phyloP scores from a whole-genome alignment of 1,284 basidiomycete species.

The Irpex sp. region DNA sequence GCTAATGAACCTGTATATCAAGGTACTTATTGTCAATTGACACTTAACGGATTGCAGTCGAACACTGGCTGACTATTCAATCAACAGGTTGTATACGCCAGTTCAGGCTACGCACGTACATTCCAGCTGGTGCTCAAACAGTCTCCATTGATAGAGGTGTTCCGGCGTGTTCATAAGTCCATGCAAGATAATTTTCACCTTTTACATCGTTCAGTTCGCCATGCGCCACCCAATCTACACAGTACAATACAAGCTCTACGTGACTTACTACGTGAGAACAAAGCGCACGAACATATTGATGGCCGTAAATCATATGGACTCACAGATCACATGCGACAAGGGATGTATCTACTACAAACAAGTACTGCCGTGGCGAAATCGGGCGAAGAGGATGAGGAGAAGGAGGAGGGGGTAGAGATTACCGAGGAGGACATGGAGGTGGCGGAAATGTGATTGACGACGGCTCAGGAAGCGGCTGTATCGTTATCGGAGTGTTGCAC shows the following conservation, averaged over 20 bases:
- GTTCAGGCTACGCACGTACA: constrained; percentile 9
- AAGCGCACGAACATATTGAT: constrained; percentile 13
- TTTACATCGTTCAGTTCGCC: constrained; percentile 19
- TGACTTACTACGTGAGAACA: constrained; percentile 18
- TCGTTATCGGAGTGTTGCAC: neutral
- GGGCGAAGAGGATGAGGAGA: neutral
- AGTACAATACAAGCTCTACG: constrained; percentile 20
- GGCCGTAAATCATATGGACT: constrained; percentile 11
- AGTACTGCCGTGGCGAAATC: neutral
- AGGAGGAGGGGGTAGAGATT: neutral
- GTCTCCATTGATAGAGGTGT: constrained; percentile 28
- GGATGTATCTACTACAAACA: neutral
- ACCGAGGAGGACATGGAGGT: neutral
- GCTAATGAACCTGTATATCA: constrained; percentile 25
- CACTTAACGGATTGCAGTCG: neutral
- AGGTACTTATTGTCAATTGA: constrained; percentile 13
- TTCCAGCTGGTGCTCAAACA: constrained; percentile 24
- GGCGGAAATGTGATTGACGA: neutral
- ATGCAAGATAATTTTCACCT: constrained; percentile 27
- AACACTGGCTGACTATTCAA: neutral
- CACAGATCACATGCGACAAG: neutral
- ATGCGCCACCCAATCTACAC: constrained; percentile 24
- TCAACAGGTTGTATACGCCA: neutral
- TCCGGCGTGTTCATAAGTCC: constrained; percentile 15
- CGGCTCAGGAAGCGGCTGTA: neutral